Conservation (phyloP, 163 green algal genomes). For the Coccomyxa subellipsoidea region DNA sequence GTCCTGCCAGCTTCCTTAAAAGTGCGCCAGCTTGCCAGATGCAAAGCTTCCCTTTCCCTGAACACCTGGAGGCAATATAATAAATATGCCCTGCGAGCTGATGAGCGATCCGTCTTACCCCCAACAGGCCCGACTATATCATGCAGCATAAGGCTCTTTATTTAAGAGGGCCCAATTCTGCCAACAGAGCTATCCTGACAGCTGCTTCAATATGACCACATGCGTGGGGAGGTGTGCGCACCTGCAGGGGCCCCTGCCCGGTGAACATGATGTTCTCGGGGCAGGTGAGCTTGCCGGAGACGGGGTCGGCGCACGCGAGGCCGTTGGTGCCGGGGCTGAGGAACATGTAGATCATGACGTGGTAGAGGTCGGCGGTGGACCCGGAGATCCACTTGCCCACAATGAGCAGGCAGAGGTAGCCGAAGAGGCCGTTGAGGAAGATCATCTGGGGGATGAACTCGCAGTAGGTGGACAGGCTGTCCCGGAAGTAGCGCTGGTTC, state of each 20-base stretch:
- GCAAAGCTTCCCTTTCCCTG: too few relatives aligned
- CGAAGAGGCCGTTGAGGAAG: constrained; percentile 96
- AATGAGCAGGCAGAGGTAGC: constrained; percentile 96
- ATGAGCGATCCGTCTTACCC: not conserved
- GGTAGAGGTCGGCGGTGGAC: constrained; percentile 91
- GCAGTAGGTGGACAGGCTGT: constrained; percentile 74
- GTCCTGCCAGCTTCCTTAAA: too few relatives aligned
- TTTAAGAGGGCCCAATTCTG: too few relatives aligned
- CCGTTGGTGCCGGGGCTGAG: constrained; percentile 66
- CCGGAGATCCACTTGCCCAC: constrained; percentile 93
- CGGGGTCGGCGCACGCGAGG: constrained; percentile 28
- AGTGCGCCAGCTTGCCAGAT: too few relatives aligned
- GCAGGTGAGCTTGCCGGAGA: constrained; percentile 50
- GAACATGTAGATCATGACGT: constrained; percentile 99
- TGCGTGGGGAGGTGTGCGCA: constrained; percentile 9
- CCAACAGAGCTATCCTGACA: too few relatives aligned
- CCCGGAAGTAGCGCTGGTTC: constrained; percentile 92
- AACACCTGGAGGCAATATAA: too few relatives aligned
- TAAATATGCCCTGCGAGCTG: not conserved
- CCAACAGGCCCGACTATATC: not conserved
- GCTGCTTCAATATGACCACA: not conserved
- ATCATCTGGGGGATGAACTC: constrained; percentile 97
- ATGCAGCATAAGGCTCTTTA: not conserved
- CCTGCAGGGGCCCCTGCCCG: constrained; percentile 67
- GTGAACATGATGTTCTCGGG: constrained; percentile 78